A percentile compares a stretch with the other conserved stretches of the same genome.
phyloP scores from a whole-genome alignment of 805 yeast genomes.

The Komagataella ulmi region DNA sequence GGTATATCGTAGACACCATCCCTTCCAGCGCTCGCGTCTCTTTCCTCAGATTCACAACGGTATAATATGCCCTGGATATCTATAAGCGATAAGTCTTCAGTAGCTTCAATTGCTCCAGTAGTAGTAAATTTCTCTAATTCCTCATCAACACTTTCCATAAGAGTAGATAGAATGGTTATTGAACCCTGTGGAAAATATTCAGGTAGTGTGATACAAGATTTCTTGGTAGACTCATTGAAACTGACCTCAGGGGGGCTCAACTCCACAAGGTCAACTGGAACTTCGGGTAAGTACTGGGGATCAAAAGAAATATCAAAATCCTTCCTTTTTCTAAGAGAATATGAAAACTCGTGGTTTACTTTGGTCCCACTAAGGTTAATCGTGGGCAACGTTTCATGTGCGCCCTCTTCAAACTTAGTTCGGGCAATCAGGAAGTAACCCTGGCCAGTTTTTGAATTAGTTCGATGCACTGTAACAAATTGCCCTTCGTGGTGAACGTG shows the following conservation, averaged over 20 bases:
- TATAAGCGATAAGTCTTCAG: conserved; percentile 41
- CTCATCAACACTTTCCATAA: conserved; percentile 50
- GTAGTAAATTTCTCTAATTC: conserved; percentile 55
- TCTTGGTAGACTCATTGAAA: conserved; percentile 23
- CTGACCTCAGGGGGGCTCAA: conserved; percentile 27
- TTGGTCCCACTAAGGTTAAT: conserved; percentile 45
- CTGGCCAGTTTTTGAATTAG: conserved; percentile 68
- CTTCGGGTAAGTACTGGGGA: conserved; percentile 34
- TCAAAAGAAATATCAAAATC: conserved; percentile 22
- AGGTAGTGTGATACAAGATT: conserved; percentile 45
- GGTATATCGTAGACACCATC: conserved; percentile 73
- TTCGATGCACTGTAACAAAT: conserved; percentile 80
- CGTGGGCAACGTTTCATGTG: conserved; percentile 43
- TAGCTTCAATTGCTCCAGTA: conserved; percentile 66
- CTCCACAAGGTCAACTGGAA: conserved; percentile 48
- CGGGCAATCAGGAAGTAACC: conserved; percentile 88
- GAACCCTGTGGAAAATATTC: conserved; percentile 78
- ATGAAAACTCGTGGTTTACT: conserved; percentile 44
- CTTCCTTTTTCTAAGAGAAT: conserved; percentile 42
- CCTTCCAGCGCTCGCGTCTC: conserved; percentile 60
- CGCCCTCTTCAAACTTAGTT: conserved; percentile 49
- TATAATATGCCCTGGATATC: conserved; percentile 69
- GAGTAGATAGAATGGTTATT: conserved; percentile 70
- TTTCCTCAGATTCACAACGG: conserved; percentile 77
- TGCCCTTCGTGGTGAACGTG: conserved; percentile 92